Percentiles rank a stretch among this genome's conserved stretches.
Conservation (phyloP, 306 rosid species). For the Sphenostylis stenocarpa region DNA sequence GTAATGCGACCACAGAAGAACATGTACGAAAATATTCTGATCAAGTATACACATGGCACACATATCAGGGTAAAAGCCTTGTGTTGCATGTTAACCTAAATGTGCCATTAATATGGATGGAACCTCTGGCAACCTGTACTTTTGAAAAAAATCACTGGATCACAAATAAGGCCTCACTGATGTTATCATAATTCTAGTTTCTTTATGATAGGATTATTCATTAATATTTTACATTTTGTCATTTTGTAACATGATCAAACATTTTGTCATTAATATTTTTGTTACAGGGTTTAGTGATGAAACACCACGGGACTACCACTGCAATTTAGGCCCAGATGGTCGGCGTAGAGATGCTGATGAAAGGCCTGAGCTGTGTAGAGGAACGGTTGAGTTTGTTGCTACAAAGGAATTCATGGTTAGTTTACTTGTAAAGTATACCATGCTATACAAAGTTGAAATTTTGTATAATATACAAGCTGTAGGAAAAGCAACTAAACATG, state of each 20-base stretch:
- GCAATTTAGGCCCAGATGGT: constrained; percentile 99
- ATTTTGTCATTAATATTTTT: constrained; percentile 9
- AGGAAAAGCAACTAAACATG: constrained; percentile 2
- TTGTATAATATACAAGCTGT: not conserved
- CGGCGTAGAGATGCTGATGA: constrained; percentile 98
- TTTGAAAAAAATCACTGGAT: not conserved
- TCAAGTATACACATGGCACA: not conserved
- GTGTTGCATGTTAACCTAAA: not conserved
- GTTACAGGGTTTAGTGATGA: constrained; percentile 92
- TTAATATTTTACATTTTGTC: constrained; percentile 1
- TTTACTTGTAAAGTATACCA: constrained; percentile 29
- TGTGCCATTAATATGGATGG: not conserved
- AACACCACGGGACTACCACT: constrained; percentile 97
- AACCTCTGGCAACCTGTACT: not conserved
- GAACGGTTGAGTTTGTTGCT: constrained; percentile 97
- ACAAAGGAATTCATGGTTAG: constrained; percentile 95
- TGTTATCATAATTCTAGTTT: constrained; percentile 13
- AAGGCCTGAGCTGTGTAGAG: constrained; percentile 93
- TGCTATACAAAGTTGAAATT: not conserved
- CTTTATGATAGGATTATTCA: not conserved
- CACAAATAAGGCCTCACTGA: not conserved
- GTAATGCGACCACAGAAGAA: not conserved
- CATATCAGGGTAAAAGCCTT: not conserved
- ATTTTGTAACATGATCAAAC: not conserved
- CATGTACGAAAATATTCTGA: not conserved